Evolutionary conservation across 2,329 filamentous ascomycete species (phyloP).

Genomic region (Colletotrichum magnum): DNA sequence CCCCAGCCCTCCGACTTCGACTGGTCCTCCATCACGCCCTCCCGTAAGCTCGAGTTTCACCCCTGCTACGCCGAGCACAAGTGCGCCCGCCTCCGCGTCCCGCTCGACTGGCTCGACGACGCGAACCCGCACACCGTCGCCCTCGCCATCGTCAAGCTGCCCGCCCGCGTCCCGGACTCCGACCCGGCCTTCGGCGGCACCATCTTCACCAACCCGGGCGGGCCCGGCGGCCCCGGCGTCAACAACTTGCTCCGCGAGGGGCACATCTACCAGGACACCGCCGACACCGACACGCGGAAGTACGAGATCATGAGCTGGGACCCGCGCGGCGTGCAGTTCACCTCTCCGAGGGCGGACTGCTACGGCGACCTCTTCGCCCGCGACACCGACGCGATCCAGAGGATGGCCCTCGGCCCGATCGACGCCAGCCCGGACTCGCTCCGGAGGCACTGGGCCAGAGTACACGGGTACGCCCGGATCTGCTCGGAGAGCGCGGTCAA

Average conservation of each 20-base stretch:
- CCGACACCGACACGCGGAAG: conserved; percentile 49
- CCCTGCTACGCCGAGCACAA: conserved; percentile 55
- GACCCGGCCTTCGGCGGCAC: conserved; percentile 58
- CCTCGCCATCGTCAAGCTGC: conserved; percentile 58
- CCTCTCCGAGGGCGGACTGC: conserved; percentile 56
- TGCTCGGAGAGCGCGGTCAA: conserved; percentile 45
- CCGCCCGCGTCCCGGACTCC: conserved; percentile 54
- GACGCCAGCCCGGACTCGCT: conserved; percentile 33
- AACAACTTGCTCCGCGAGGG: conserved; percentile 45
- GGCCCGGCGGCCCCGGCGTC: conserved; percentile 59
- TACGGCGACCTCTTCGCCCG: conserved; percentile 51
- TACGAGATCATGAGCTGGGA: conserved; percentile 62
- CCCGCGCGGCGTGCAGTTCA: conserved; percentile 57
- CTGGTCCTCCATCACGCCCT: conserved; percentile 54
- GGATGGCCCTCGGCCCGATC: conserved; percentile 49
- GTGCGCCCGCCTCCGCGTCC: conserved; percentile 60
- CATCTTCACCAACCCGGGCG: conserved; percentile 61
- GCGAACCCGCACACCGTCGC: conserved; percentile 49
- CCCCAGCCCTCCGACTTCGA: conserved; percentile 46
- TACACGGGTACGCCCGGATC: conserved; percentile 43
- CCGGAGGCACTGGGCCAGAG: conserved; percentile 42
- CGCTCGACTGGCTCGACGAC: conserved; percentile 56
- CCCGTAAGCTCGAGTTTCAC: conserved; percentile 53
- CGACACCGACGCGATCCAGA: conserved; percentile 48
- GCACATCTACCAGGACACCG: conserved; percentile 32